Evolutionary conservation across 768 basidiomycete species (phyloP), one percentile per base, ranked within the genome.

Genomic region (Cystobasidium ongulense): DNA sequence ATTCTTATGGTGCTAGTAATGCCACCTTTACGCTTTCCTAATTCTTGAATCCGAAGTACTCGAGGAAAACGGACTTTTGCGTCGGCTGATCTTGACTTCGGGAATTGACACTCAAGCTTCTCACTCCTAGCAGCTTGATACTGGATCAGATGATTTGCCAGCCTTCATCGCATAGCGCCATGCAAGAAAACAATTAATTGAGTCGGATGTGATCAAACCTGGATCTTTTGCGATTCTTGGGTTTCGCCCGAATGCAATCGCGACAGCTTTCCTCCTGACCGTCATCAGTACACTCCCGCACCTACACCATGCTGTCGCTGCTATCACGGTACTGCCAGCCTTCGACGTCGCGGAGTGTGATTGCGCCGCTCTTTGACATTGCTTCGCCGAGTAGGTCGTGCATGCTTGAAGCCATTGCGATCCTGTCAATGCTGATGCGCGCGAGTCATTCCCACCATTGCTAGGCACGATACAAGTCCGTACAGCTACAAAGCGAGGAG

Each of bases 401-500:
- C 33, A 35, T 59, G 57, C 10, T 50, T 21, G 4, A 41, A n/a
- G n/a, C n/a, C n/a, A n/a, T n/a, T n/a, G n/a, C n/a, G n/a, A n/a
- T n/a, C n/a, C n/a, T n/a, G n/a, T n/a, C n/a, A n/a, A n/a, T n/a
- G n/a, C n/a, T n/a, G n/a, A n/a, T n/a, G n/a, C n/a, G n/a, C n/a
- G n/a, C n/a, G 43, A 41, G 63, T 33, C 72, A 25, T 53, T 62
- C 50, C 29, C 46, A 27, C 29, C 13, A 21, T 68, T 27, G n/a
- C 25, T 73, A 75, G 75, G 67, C 29, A 39, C 72, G 1, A 41
- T 71, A 35, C 86, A 92, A 52, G 84, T 95, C 62, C 88, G 95
- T 80, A 95, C 90, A 15, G 93, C 96, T 39, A 97, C 96, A 72
- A 99, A 99, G 82, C 88, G 92, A 52, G 95, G 93, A 54, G 95